phyloP scores from a whole-genome alignment of 2,329 filamentous ascomycete species.

The Curvularia sp. region DNA sequence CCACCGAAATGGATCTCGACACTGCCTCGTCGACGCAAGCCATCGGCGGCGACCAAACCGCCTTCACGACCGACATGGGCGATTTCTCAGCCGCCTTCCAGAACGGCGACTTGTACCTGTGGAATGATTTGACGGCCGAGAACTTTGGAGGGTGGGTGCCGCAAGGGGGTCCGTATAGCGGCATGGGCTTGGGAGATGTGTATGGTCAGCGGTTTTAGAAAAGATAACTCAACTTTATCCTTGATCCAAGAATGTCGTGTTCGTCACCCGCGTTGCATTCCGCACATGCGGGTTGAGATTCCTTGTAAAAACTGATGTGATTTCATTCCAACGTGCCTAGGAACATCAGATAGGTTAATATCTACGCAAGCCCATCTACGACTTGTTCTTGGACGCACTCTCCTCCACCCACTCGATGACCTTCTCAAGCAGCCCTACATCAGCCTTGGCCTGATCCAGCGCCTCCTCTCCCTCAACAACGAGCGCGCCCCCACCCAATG shows the following conservation, averaged over 20 bases:
- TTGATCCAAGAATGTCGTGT: neutral
- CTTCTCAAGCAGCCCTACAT: slow-evolving; percentile 48
- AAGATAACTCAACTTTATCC: too few relatives aligned
- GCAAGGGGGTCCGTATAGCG: slow-evolving; percentile 36
- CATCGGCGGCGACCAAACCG: slow-evolving; percentile 18
- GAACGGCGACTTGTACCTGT: slow-evolving; percentile 48
- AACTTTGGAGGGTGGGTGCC: slow-evolving; percentile 44
- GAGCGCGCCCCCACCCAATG: slow-evolving; percentile 46
- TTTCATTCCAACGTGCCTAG: neutral
- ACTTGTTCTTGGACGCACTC: slow-evolving; percentile 21
- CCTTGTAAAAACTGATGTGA: neutral
- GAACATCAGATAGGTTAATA: neutral
- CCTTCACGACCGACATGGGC: slow-evolving; percentile 37
- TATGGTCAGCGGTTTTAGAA: slow-evolving; percentile 28
- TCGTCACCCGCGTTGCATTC: neutral
- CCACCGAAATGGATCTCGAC: slow-evolving; percentile 13
- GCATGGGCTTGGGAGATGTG: slow-evolving; percentile 35
- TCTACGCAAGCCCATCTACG: slow-evolving; percentile 6
- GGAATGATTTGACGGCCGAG: slow-evolving; percentile 47
- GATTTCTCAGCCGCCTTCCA: slow-evolving; percentile 47
- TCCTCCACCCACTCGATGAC: slow-evolving; percentile 43
- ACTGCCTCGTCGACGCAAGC: slow-evolving; percentile 2
- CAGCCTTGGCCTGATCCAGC: slow-evolving; percentile 43
- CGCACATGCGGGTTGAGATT: too few relatives aligned
- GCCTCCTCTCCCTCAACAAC: slow-evolving; percentile 49